Conservation (phyloP, 345 rosid genomes). For the Carallia brachiata region DNA sequence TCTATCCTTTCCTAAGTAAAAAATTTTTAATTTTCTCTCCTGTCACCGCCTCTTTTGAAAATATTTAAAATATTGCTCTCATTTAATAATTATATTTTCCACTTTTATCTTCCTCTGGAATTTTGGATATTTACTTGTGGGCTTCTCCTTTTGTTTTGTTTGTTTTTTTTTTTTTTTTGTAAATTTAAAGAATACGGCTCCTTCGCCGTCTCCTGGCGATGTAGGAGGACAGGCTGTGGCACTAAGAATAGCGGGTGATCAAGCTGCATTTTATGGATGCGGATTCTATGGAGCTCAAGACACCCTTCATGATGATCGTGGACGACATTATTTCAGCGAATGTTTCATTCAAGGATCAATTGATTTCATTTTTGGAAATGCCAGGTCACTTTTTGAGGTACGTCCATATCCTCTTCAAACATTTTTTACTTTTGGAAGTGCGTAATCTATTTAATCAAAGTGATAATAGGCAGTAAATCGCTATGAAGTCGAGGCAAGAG, state of each 20-base stretch:
- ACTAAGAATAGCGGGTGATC: slow-evolving; percentile 66
- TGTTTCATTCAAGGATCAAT: slow-evolving; percentile 88
- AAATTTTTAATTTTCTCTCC: too few species aligned
- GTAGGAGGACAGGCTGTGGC: slow-evolving; percentile 84
- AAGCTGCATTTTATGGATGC: slow-evolving; percentile 72
- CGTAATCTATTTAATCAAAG: too few species aligned
- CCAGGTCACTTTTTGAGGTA: slow-evolving; percentile 64
- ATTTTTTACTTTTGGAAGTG: neutral
- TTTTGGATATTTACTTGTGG: neutral
- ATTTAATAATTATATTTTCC: too few species aligned
- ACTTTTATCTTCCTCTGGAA: too few species aligned
- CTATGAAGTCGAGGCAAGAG: too few species aligned
- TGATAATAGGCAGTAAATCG: too few species aligned
- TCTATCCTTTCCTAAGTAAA: too few species aligned
- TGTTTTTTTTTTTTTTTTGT: neutral
- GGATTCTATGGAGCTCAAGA: slow-evolving; percentile 92
- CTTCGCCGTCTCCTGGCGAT: slow-evolving; percentile 60
- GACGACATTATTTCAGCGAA: slow-evolving; percentile 65
- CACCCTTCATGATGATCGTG: slow-evolving; percentile 71
- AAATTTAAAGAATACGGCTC: slow-evolving; percentile 61
- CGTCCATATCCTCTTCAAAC: neutral
- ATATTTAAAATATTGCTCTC: too few species aligned
- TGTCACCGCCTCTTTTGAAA: too few species aligned
- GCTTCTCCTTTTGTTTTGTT: too few species aligned
- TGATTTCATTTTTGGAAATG: slow-evolving; percentile 79